Percentiles rank a stretch among this genome's conserved stretches.
Evolutionary conservation across 2,329 filamentous ascomycete genomes (phyloP).

Genomic region (Domatiomyces catenatus): DNA sequence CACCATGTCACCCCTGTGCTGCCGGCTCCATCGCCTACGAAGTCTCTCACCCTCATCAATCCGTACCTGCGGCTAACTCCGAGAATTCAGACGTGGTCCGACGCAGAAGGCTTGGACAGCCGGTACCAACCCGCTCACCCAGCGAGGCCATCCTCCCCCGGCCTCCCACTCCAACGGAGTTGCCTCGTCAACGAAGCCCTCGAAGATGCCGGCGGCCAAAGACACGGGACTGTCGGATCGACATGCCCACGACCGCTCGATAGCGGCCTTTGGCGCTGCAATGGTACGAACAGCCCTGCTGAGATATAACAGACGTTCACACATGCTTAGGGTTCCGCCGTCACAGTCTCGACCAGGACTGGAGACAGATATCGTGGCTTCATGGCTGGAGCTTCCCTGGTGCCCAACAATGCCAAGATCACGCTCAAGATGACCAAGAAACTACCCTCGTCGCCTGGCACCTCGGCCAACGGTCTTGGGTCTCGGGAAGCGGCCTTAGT

Average conservation of each 20-base stretch:
- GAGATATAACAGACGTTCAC: slow-evolving; percentile 2
- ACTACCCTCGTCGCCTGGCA: slow-evolving; percentile 24
- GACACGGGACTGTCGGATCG: slow-evolving; percentile 40
- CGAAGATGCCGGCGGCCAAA: slow-evolving; percentile 25
- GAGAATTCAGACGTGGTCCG: neutral
- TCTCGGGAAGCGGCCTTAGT: slow-evolving; percentile 26
- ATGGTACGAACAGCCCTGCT: neutral
- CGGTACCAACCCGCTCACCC: slow-evolving; percentile 46
- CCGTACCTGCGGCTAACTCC: slow-evolving; percentile 33
- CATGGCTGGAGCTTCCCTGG: slow-evolving; percentile 41
- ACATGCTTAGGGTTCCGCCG: slow-evolving; percentile 35
- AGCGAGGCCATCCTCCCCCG: slow-evolving; percentile 31
- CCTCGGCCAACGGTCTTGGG: slow-evolving; percentile 28
- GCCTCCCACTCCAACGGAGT: slow-evolving; percentile 40
- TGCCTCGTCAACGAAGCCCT: slow-evolving; percentile 28
- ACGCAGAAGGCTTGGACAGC: slow-evolving; percentile 45
- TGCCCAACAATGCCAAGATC: slow-evolving; percentile 38
- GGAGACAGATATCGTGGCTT: slow-evolving; percentile 48
- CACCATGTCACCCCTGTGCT: neutral
- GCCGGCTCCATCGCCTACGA: neutral
- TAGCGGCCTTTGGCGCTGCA: slow-evolving; percentile 22
- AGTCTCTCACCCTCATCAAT: neutral
- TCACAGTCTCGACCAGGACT: slow-evolving; percentile 41
- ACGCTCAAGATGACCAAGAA: slow-evolving; percentile 52
- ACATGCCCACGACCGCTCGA: slow-evolving; percentile 44